Percentiles rank a stretch among this genome's conserved stretches.
Evolutionary conservation across 306 rosid genomes (phyloP).

Genomic region (Castanea mollissima): DNA sequence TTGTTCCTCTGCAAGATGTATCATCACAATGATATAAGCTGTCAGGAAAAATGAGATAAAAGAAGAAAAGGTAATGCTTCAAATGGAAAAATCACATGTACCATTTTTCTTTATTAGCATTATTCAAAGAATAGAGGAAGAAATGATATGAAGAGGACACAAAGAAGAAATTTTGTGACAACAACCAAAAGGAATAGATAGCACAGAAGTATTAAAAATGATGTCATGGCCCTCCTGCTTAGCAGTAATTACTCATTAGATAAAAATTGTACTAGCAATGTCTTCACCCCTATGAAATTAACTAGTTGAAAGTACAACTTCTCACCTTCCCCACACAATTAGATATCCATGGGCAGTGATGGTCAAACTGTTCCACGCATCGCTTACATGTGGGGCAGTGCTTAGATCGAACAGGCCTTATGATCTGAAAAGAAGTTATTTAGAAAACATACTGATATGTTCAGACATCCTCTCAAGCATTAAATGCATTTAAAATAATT

Average conservation of each 20-base stretch:
- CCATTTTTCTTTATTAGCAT: neutral
- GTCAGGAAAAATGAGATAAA: slow-evolving; percentile 19
- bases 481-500: neutral
- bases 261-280: neutral
- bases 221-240: neutral
- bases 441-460: slow-evolving; percentile 22
- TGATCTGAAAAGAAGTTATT: slow-evolving; percentile 58
- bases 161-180: neutral
- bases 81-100: slow-evolving; percentile 5
- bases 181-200: neutral
- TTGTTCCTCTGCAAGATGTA: slow-evolving; percentile 85
- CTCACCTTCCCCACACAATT: slow-evolving; percentile 97
- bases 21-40: slow-evolving; percentile 23
- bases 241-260: neutral
- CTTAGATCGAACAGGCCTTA: slow-evolving; percentile 92
- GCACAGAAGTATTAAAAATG: neutral
- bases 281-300: neutral
- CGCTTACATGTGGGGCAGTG: slow-evolving; percentile 93
- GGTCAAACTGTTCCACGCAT: slow-evolving; percentile 97
- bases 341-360: slow-evolving; percentile 99
- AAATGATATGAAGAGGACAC: neutral
- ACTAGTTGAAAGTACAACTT: slow-evolving; percentile 13
- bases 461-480: slow-evolving; percentile 1
- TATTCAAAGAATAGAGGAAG: neutral
- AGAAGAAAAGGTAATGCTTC: neutral